Evolutionary conservation across 2,329 filamentous ascomycete species (phyloP).

Genomic region (Scorias spongiosa): DNA sequence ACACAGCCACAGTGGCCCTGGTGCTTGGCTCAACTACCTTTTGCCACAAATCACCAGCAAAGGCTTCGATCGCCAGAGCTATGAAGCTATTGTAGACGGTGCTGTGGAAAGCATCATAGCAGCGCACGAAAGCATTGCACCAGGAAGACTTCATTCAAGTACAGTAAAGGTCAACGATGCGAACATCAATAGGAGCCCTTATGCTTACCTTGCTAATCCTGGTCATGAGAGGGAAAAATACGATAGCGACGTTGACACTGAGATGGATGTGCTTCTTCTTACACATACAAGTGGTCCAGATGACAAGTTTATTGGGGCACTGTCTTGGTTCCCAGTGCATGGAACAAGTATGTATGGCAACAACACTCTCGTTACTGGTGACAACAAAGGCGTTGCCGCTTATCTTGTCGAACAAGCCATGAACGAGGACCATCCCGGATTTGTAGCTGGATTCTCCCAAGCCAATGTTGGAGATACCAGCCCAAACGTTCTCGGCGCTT

Average conservation of each 20-base stretch:
- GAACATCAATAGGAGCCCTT: conserved; percentile 81
- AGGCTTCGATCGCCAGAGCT: conserved; percentile 76
- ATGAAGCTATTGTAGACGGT: conserved; percentile 77
- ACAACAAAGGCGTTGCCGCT: conserved; percentile 91
- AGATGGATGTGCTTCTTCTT: conserved; percentile 67
- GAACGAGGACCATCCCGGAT: conserved; percentile 40
- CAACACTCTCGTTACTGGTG: conserved; percentile 81
- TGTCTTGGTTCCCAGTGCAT: conserved; percentile 88
- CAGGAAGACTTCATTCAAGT: conserved; percentile 58
- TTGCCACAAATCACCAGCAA: conserved; percentile 79
- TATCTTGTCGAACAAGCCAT: conserved; percentile 57
- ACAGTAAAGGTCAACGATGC: conserved; percentile 55
- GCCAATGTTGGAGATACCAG: conserved; percentile 82
- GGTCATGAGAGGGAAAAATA: conserved; percentile 59
- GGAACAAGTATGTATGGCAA: conserved; percentile 84
- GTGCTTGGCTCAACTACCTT: conserved; percentile 88
- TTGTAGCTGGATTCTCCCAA: conserved; percentile 86
- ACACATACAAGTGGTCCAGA: conserved; percentile 40
- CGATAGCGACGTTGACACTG: conserved; percentile 52
- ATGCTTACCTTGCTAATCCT: conserved; percentile 77
- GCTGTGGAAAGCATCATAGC: conserved; percentile 65
- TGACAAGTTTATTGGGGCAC: conserved; percentile 58
- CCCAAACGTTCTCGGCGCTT: conserved; percentile 76
- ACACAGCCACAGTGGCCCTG: conserved; percentile 82
- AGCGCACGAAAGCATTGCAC: conserved; percentile 56